These are phyloP conservation scores for Pseudonitzschia multistriata DNA, from an alignment of 108 stramenopile genomes.

Conservation along the genomic window DNA sequence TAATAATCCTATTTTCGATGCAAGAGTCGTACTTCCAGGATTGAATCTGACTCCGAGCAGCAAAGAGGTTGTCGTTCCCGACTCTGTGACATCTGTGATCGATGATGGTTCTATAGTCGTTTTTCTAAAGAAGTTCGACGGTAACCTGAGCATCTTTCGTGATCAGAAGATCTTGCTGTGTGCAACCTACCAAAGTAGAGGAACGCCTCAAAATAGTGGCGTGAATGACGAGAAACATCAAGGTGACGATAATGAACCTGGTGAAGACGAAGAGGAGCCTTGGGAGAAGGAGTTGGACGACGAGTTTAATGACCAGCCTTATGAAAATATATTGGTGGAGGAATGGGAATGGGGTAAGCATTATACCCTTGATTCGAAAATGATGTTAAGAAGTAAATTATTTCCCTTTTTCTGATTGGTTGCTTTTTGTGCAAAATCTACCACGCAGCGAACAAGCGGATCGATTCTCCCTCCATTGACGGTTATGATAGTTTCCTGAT, in stretches of 20 bases:
- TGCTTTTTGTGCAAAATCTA: neutral
- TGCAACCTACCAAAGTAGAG: neutral
- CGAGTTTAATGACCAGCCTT: neutral
- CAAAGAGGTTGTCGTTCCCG: neutral
- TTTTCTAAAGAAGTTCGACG: neutral
- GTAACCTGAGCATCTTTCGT: neutral
- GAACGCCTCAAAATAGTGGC: neutral
- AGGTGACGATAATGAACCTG: neutral
- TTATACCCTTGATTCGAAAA: neutral
- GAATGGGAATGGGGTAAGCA: neutral
- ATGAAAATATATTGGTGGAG: neutral
- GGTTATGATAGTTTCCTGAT: neutral
- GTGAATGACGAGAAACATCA: neutral
- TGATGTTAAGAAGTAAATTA: neutral
- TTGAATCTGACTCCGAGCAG: neutral
- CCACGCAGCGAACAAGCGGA: neutral
- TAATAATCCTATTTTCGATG: neutral
- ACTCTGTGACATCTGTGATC: neutral
- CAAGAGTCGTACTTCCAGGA: neutral
- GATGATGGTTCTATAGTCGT: neutral
- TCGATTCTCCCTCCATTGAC: neutral
- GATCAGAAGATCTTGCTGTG: neutral
- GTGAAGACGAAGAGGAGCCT: neutral
- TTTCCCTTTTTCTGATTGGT: neutral
- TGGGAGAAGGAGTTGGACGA: neutral